phyloP scores from a whole-genome alignment of 192 early-diverging fungal species.

The Coemansia sp. region DNA sequence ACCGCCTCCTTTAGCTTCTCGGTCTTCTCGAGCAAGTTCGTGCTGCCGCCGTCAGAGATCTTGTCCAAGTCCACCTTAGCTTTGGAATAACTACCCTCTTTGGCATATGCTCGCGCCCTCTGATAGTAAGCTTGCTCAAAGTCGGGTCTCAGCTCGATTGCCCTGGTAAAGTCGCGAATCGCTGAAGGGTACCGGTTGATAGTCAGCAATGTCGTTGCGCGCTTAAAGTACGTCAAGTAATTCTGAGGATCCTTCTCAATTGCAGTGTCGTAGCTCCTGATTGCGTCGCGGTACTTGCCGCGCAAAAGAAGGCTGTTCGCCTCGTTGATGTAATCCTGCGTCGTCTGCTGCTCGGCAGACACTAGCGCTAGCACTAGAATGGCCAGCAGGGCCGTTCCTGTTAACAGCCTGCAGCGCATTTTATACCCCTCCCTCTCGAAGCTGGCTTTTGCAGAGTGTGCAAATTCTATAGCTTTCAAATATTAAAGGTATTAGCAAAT shows the following conservation, averaged over 20 bases:
- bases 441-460: not conserved
- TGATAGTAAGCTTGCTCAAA: slow-evolving; percentile 78
- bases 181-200: slow-evolving; percentile 72
- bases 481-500: slow-evolving; percentile 5
- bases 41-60: slow-evolving; percentile 8
- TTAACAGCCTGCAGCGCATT: slow-evolving; percentile 39
- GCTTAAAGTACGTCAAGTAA: slow-evolving; percentile 84
- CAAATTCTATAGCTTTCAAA: not conserved
- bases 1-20: slow-evolving; percentile 42
- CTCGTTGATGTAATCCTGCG: slow-evolving; percentile 46
- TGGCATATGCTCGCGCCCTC: slow-evolving; percentile 66
- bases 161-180: slow-evolving; percentile 76
- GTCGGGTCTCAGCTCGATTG: slow-evolving; percentile 76
- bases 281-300: slow-evolving; percentile 37
- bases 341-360: slow-evolving; percentile 33
- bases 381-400: slow-evolving; percentile 34
- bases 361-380: slow-evolving; percentile 26
- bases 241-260: slow-evolving; percentile 74
- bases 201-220: slow-evolving; percentile 79
- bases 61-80: slow-evolving; percentile 62
- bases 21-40: slow-evolving; percentile 20
- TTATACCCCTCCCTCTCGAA: not conserved
- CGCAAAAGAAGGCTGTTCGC: slow-evolving; percentile 44
- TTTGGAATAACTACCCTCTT: slow-evolving; percentile 64
- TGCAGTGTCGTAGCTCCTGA: slow-evolving; percentile 45